phyloP scores from a whole-genome alignment of 106 monocot species.

The Vanilla planifolia region DNA sequence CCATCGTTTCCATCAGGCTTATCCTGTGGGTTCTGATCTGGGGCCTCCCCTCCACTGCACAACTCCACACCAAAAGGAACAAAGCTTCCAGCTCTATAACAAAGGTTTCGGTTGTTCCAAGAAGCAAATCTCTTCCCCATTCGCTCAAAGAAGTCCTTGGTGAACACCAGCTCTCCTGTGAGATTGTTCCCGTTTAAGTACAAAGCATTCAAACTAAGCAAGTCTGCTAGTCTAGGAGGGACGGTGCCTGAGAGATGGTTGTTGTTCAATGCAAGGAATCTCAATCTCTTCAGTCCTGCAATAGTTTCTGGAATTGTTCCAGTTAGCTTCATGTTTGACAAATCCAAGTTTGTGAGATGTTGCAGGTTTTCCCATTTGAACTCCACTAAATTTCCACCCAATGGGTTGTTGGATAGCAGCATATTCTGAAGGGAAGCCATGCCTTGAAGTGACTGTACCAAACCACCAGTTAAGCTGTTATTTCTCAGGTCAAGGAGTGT shows the following conservation, averaged over 20 bases:
- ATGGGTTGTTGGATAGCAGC: constrained; percentile 64
- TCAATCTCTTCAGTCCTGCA: constrained; percentile 29
- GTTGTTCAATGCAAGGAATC: constrained; percentile 66
- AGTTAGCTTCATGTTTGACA: constrained; percentile 32
- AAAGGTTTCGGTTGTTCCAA: constrained; percentile 62
- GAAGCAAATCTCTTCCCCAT: constrained; percentile 75
- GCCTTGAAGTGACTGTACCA: constrained; percentile 19
- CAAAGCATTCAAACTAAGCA: constrained; percentile 42
- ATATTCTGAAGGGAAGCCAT: constrained; percentile 56
- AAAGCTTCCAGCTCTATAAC: constrained; percentile 33
- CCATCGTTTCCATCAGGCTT: too few species aligned
- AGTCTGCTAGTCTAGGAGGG: constrained; percentile 23
- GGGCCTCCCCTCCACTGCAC: constrained; percentile 32
- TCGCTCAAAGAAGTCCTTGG: constrained; percentile 40
- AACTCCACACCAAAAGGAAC: constrained; percentile 45
- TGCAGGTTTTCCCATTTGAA: constrained; percentile 32
- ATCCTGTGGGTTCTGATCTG: too few species aligned
- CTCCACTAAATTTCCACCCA: constrained; percentile 32
- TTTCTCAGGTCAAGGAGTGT: constrained; percentile 64
- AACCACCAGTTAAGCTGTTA: constrained; percentile 46
- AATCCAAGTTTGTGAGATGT: constrained; percentile 56
- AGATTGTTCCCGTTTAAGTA: constrained; percentile 68
- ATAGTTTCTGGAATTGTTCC: constrained; percentile 62
- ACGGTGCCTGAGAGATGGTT: constrained; percentile 49
- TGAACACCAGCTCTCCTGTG: constrained; percentile 45